Conservation (phyloP, 805 yeast genomes). For the Yamadazyma takamatsuzukensis region DNA sequence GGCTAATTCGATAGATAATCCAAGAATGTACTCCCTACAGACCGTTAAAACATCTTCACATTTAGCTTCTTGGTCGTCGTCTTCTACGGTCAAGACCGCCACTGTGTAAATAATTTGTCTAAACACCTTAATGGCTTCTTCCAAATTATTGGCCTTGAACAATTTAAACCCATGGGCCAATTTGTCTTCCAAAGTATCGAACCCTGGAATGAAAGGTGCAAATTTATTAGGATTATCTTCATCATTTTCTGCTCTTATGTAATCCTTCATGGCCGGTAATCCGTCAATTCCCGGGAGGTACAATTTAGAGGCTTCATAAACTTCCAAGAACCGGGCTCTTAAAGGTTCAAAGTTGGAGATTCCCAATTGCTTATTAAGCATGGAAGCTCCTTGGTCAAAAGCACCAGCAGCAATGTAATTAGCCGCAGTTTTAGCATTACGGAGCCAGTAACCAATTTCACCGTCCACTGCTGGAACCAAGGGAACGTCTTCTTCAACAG, state of each 20-base stretch:
- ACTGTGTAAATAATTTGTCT: conserved; percentile 75
- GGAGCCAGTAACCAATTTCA: conserved; percentile 78
- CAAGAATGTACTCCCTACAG: conserved; percentile 88
- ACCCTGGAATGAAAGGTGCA: conserved; percentile 72
- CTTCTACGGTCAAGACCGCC: conserved; percentile 65
- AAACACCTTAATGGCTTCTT: conserved; percentile 76
- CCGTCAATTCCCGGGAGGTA: conserved; percentile 73
- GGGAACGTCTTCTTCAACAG: conserved; percentile 6
- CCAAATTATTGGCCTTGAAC: conserved; percentile 81
- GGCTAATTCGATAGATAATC: conserved; percentile 83
- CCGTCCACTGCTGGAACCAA: conserved; percentile 38
- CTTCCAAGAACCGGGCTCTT: conserved; percentile 75
- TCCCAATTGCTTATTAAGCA: conserved; percentile 87
- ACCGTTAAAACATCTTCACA: conserved; percentile 66
- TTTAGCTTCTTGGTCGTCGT: conserved; percentile 71
- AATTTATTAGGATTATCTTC: conserved; percentile 48
- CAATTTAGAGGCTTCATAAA: conserved; percentile 76
- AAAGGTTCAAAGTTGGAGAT: conserved; percentile 84
- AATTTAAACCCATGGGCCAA: conserved; percentile 73
- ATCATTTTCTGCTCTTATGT: conserved; percentile 59
- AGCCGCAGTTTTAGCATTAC: conserved; percentile 86
- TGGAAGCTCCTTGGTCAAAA: conserved; percentile 91
- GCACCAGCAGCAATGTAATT: conserved; percentile 95
- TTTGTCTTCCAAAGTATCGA: conserved; percentile 56
- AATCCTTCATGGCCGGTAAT: conserved; percentile 65